Conservation (phyloP, 139 green algal genomes). For the Haematococcus lacustris region DNA sequence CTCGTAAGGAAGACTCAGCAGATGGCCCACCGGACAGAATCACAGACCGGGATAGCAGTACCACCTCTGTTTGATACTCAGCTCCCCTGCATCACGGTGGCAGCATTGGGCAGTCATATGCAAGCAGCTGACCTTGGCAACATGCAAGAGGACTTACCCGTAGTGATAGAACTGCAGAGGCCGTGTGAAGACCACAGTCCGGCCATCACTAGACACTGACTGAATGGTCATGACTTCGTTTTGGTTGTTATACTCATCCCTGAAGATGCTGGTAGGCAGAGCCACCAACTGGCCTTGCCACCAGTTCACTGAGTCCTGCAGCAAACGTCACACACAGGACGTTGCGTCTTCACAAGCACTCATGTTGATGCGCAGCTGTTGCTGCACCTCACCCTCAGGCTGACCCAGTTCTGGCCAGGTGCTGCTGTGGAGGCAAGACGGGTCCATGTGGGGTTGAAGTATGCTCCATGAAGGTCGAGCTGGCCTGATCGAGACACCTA, state of each 20-base stretch:
- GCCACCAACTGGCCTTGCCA: conserved; percentile 38
- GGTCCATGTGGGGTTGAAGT: conserved; percentile 48
- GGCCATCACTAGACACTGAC: conserved; percentile 17
- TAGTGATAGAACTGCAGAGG: conserved; percentile 36
- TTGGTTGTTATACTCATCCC: conserved; percentile 49
- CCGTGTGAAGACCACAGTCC: conserved; percentile 14
- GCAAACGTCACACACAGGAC: background rate
- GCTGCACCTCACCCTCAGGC: conserved; percentile 19
- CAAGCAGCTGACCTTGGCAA: background rate
- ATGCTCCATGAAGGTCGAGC: conserved; percentile 43
- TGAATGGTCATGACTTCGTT: conserved; percentile 41
- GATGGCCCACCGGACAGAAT: no score
- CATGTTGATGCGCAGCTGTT: background rate
- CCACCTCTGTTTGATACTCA: conserved; percentile 54
- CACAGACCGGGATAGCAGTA: conserved; percentile 37
- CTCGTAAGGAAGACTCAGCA: no score
- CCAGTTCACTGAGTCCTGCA: conserved; percentile 38
- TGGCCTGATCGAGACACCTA: conserved; percentile 13
- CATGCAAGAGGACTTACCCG: conserved; percentile 13
- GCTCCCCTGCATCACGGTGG: conserved; percentile 20
- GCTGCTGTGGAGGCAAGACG: conserved; percentile 24
- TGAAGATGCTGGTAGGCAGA: conserved; percentile 39
- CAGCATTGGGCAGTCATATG: background rate
- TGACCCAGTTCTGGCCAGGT: conserved; percentile 17
- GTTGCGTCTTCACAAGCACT: background rate